phyloP scores from a whole-genome alignment of 768 basidiomycete species.

The Podaxis pistillaris region DNA sequence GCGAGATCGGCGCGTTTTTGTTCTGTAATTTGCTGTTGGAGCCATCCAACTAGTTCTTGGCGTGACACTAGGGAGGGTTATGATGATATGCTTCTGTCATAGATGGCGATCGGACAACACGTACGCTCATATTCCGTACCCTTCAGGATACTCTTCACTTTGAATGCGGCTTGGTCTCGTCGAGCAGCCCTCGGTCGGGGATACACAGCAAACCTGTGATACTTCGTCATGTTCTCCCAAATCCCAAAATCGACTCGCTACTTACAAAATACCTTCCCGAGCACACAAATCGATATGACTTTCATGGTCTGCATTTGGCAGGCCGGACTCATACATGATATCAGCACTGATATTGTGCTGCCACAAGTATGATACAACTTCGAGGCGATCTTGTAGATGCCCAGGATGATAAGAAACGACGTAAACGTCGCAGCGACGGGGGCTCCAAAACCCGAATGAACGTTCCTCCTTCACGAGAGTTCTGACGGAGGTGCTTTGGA shows the following conservation, averaged over 20 bases:
- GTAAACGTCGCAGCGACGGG: conserved; percentile 86
- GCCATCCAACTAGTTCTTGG: conserved; percentile 71
- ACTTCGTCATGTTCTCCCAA: background rate
- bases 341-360: conserved; percentile 81
- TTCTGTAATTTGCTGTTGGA: conserved; percentile 76
- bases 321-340: conserved; percentile 79
- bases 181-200: conserved; percentile 52
- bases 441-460: conserved; percentile 88
- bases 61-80: conserved; percentile 38
- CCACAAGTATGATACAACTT: conserved; percentile 77
- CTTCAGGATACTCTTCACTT: conserved; percentile 79
- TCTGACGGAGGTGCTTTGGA: conserved; percentile 68
- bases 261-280: conserved; percentile 84
- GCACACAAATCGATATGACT: conserved; percentile 64
- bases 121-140: conserved; percentile 74
- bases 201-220: conserved; percentile 40
- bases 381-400: conserved; percentile 72
- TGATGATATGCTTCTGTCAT: background rate
- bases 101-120: conserved; percentile 19
- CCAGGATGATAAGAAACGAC: conserved; percentile 78
- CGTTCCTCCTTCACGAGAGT: conserved; percentile 72
- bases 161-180: conserved; percentile 68
- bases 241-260: conserved; percentile 1
- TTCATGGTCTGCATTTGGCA: conserved; percentile 63
- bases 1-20: conserved; percentile 72